phyloP scores from a whole-genome alignment of 2,329 filamentous ascomycete species.

The Zasmidium cellare region DNA sequence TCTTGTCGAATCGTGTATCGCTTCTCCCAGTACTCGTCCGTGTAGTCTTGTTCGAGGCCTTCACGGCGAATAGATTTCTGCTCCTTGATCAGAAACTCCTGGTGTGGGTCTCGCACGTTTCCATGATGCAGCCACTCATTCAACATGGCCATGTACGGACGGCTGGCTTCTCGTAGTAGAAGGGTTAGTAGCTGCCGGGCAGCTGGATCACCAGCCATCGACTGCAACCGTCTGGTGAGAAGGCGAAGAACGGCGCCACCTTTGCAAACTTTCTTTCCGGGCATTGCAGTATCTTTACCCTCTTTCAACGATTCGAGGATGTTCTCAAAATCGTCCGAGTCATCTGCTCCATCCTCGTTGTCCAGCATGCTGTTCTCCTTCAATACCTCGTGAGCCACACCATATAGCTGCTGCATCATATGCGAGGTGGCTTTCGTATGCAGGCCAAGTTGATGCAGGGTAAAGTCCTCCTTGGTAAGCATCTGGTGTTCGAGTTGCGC shows the following conservation, averaged over 20 bases:
- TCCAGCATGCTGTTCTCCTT: slow-evolving; percentile 86
- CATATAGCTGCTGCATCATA: slow-evolving; percentile 88
- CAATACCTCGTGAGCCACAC: slow-evolving; percentile 80
- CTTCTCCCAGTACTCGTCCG: slow-evolving; percentile 98
- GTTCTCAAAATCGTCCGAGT: slow-evolving; percentile 82
- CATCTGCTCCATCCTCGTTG: slow-evolving; percentile 64
- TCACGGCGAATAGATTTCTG: slow-evolving; percentile 93
- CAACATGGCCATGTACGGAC: slow-evolving; percentile 96
- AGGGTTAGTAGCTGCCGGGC: slow-evolving; percentile 79
- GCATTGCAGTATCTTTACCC: slow-evolving; percentile 79
- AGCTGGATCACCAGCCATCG: slow-evolving; percentile 90
- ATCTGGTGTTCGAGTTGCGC: slow-evolving; percentile 93
- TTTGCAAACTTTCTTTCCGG: slow-evolving; percentile 89
- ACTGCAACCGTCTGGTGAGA: slow-evolving; percentile 78
- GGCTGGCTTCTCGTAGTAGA: slow-evolving; percentile 81
- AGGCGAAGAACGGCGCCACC: slow-evolving; percentile 92
- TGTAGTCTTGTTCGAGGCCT: slow-evolving; percentile 91
- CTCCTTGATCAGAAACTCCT: slow-evolving; percentile 92
- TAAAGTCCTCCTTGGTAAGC: slow-evolving; percentile 84
- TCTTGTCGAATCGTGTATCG: slow-evolving; percentile 91
- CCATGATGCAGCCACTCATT: slow-evolving; percentile 99
- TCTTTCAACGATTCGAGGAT: slow-evolving; percentile 88
- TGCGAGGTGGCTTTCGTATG: slow-evolving; percentile 88
- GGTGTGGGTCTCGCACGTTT: slow-evolving; percentile 88
- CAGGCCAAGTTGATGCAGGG: slow-evolving; percentile 87